Evolutionary conservation across 1,139 yeast species (phyloP), one percentile per base, ranked within the genome.

Genomic region (Williopsis jadinii): DNA sequence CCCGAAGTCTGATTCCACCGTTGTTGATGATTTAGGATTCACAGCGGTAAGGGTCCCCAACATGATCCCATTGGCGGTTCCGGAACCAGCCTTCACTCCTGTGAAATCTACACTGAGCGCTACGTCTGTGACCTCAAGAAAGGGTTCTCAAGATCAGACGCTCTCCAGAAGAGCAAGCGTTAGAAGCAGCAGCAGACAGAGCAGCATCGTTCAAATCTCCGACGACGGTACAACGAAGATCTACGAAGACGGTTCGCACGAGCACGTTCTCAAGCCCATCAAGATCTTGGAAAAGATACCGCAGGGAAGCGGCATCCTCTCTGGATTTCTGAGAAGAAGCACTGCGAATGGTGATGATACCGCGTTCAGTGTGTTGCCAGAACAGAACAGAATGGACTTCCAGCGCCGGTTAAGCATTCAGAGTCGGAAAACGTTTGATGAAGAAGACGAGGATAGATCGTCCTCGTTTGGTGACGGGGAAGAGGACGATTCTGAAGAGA

Each of bases 281-380:
- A 42, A 64, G 56, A 44, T 61, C 44, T 45, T 62, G 45, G 56
- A 66, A 60, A 36, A 63, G 55, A 32, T 49, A 3, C 48, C 63
- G 51, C n/a, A 44, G 43, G 24, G 52, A 11, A 51, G 61, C 11
- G 60, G 58, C 2, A 47, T 55, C 9, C 39, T 58, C 11, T 46
- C 56, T 5, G 57, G 58, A 2, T 48, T 56, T 34, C 38, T 53
- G 45, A 49, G 60, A 11, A 54, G 46, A 35, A 57, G 56, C 9
- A 58, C 60, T 9, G 41, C 30, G 30, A 49, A 51, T 8, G 42
- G 37, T 26, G 41, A 47, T 9, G 46, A 59, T 11, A 52, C 42
- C 14, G 64, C 69, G 2, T 51, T 66, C 37, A 60, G 66, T 44
- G 50, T 66, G 30, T 48, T 66, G 31, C 70, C 71, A 2, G 71